Percentiles rank a stretch among this genome's conserved stretches.
phyloP scores from a whole-genome alignment of 2,329 filamentous ascomycete genomes.

The Ceratocystis destructans region DNA sequence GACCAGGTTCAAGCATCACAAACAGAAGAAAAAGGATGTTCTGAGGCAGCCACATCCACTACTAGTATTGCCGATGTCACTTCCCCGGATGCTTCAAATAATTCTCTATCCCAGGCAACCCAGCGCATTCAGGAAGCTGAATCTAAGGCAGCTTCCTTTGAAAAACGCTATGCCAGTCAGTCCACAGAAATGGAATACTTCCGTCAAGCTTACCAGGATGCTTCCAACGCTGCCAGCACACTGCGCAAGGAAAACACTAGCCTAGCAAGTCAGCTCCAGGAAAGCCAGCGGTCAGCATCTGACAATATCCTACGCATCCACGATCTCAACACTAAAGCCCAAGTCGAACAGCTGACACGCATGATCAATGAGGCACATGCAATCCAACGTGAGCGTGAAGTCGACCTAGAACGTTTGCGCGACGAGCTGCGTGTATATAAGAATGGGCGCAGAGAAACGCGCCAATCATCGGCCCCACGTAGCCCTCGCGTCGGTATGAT shows the following conservation, averaged over 20 bases:
- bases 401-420: conserved; percentile 34
- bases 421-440: conserved; percentile 37
- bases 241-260: conserved; percentile 35
- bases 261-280: conserved; percentile 31
- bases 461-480: conserved; percentile 42
- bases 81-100: not conserved
- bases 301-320: conserved; percentile 37
- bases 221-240: conserved; percentile 35
- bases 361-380: conserved; percentile 31
- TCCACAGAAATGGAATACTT: conserved; percentile 43
- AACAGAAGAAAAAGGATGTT: conserved; percentile 26
- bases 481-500: conserved; percentile 42
- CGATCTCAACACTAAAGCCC: conserved; percentile 30
- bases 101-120: conserved; percentile 4
- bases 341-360: conserved; percentile 27
- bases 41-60: conserved; percentile 22
- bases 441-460: conserved; percentile 41
- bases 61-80: not conserved
- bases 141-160: conserved; percentile 17
- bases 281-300: conserved; percentile 31
- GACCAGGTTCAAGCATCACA: conserved; percentile 23
- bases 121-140: conserved; percentile 12
- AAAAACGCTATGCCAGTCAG: conserved; percentile 28
- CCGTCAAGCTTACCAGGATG: conserved; percentile 45
- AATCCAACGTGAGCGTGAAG: conserved; percentile 37